Percentiles rank a stretch among this genome's conserved stretches.
These are phyloP conservation scores for Torrubiellomyces zombiae DNA, from an alignment of 2,329 filamentous ascomycete species.

Conservation along the genomic window DNA sequence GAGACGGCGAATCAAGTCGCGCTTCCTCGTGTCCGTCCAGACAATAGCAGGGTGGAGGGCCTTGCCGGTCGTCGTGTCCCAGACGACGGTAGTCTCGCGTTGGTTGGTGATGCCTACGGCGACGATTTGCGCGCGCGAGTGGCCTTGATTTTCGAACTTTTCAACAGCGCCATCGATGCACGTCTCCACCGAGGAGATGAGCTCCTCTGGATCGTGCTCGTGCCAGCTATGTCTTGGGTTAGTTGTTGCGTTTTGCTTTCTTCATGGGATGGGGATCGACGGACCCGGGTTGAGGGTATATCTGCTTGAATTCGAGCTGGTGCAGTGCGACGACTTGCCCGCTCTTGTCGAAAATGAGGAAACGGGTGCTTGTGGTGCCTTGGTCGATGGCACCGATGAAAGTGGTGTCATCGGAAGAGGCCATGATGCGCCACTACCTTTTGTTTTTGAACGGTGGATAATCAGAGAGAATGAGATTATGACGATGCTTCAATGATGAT, in stretches of 20 bases:
- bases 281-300: conserved; percentile 61
- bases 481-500: too few relatives aligned
- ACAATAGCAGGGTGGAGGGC: conserved; percentile 68
- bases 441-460: too few relatives aligned
- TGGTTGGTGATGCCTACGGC: conserved; percentile 72
- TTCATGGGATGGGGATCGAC: conserved; percentile 7
- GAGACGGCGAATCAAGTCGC: conserved; percentile 54
- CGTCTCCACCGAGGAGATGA: conserved; percentile 52
- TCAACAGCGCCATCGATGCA: conserved; percentile 63
- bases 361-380: conserved; percentile 62
- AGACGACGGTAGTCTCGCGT: conserved; percentile 65
- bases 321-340: conserved; percentile 56
- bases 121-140: conserved; percentile 51
- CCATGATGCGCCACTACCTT: too few relatives aligned
- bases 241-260: neutral
- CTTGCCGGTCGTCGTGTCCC: conserved; percentile 62
- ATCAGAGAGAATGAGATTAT: too few relatives aligned
- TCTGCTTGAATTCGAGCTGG: conserved; percentile 60
- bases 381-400: conserved; percentile 69
- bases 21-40: conserved; percentile 70
- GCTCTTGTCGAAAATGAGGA: conserved; percentile 58
- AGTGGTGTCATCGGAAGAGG: conserved; percentile 11
- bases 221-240: conserved; percentile 45
- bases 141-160: conserved; percentile 50
- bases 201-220: conserved; percentile 65